A percentile compares a stretch with the other conserved stretches of the same genome.
These are phyloP conservation scores for Metarhizium anisopliae DNA, from an alignment of 2,329 filamentous ascomycete genomes.

Conservation along the genomic window DNA sequence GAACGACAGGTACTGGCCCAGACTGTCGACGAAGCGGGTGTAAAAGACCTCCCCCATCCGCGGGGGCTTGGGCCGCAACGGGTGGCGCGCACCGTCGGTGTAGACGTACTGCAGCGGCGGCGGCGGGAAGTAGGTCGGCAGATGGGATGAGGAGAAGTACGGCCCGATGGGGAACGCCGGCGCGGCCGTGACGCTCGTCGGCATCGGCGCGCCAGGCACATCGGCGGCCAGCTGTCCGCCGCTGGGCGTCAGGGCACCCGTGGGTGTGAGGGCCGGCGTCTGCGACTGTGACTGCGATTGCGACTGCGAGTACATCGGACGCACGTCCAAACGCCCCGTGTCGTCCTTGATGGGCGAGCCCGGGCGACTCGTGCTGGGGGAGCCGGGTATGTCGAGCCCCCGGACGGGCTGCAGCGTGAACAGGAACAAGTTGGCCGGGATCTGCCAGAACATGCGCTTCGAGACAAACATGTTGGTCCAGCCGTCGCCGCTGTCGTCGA, in stretches of 20 bases:
- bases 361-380: slow-evolving; percentile 25
- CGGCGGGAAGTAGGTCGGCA: slow-evolving; percentile 87
- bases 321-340: slow-evolving; percentile 12
- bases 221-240: slow-evolving; percentile 22
- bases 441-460: slow-evolving; percentile 80
- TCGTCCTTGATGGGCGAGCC: neutral
- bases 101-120: slow-evolving; percentile 72
- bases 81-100: slow-evolving; percentile 73
- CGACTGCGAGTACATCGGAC: slow-evolving; percentile 17
- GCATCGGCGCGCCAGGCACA: slow-evolving; percentile 28
- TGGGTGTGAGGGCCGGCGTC: neutral
- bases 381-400: slow-evolving; percentile 31
- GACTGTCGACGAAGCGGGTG: slow-evolving; percentile 72
- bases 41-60: slow-evolving; percentile 90
- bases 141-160: slow-evolving; percentile 72
- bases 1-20: slow-evolving; percentile 81
- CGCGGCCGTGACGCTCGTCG: slow-evolving; percentile 21
- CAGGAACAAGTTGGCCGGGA: slow-evolving; percentile 77
- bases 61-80: slow-evolving; percentile 77
- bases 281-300: slow-evolving; percentile 10
- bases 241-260: slow-evolving; percentile 2
- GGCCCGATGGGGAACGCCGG: slow-evolving; percentile 49
- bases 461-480: slow-evolving; percentile 81
- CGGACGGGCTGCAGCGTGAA: slow-evolving; percentile 65
- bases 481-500: slow-evolving; percentile 51